Base-by-base conservation (phyloP, 2,329 filamentous ascomycete genomes). In the Neonectria magnoliae region DNA sequence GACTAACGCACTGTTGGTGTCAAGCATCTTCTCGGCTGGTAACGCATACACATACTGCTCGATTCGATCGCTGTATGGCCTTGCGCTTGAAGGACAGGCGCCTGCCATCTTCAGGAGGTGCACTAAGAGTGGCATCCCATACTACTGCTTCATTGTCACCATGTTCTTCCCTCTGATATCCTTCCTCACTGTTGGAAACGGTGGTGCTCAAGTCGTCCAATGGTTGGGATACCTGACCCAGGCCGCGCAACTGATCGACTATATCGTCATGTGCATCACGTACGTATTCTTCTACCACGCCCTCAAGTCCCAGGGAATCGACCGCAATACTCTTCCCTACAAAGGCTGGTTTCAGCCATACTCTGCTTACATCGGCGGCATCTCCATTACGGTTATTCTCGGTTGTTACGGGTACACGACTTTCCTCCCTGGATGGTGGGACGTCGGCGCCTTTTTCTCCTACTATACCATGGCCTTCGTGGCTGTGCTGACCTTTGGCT, bases 241-340 rank as follows among this genome's bases (percentile, higher is more conserved):
- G 3, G 85, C 83, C 8, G 84, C 82, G 22, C 81, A 83, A 41
- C 81, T 88, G 67, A 88, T 90, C 73, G 86, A 88, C 77, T 90
- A 87, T 76, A 83, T 90, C 64, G 81, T 85, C 73, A 82, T 83
- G 71, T 77, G 77, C 64, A 66, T 81, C 50, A 81, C 81, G 16
- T 85, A 81, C 71, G 68, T 83, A 42, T 77, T 79, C 60, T 83
- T 81, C 72, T 78, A 85, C 75, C 81, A 82, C 25, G 88, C 87
- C 50, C 81, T 83, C 62, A 77, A 82, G 65, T 84, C 82, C 0
- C 83, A 88, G 71, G 78, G 81, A n/a, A 75, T 84, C 63, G 81
- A 84, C 73, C 85, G 88, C 57, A 78, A 75, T 10, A 76, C 75
- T 0, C 78, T 89, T 11, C 86, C 88, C 1, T 90, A 90, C 76